These are phyloP conservation scores for Gillenia trifoliata DNA, from an alignment of 306 rosid species.

Conservation along the genomic window DNA sequence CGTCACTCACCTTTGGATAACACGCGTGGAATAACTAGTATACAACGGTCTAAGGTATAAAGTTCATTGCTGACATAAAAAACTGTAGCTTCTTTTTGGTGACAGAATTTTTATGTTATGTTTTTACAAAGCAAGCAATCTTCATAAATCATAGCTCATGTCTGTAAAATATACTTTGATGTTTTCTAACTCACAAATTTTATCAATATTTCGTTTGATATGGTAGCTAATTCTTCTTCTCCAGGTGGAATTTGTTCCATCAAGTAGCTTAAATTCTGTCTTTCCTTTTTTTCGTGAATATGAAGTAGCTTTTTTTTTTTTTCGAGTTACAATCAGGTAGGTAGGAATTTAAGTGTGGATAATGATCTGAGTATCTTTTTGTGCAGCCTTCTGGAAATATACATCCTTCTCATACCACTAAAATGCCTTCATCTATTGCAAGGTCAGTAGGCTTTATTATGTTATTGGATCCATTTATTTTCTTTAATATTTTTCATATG, in stretches of 20 bases:
- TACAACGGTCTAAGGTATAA: constrained; percentile 61
- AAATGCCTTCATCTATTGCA: constrained; percentile 81
- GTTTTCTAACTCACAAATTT: not conserved
- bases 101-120: not conserved
- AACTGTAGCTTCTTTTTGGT: not conserved
- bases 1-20: constrained; percentile 27
- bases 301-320: no score
- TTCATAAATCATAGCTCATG: not conserved
- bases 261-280: not conserved
- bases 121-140: not conserved
- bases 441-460: constrained; percentile 40
- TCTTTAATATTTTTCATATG: constrained; percentile 3
- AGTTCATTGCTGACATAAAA: not conserved
- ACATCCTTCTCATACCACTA: constrained; percentile 48
- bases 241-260: not conserved
- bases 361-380: constrained; percentile 12
- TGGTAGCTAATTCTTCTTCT: not conserved
- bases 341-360: not conserved
- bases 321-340: no score
- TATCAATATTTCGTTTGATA: not conserved
- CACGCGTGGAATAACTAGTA: constrained; percentile 34
- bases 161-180: not conserved
- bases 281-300: not conserved
- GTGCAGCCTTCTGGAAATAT: constrained; percentile 67
- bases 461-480: not conserved